A percentile compares a stretch with the other conserved stretches of the same genome.
phyloP scores from a whole-genome alignment of 495 filamentous ascomycete genomes.

The Aspergillus ellipticus region DNA sequence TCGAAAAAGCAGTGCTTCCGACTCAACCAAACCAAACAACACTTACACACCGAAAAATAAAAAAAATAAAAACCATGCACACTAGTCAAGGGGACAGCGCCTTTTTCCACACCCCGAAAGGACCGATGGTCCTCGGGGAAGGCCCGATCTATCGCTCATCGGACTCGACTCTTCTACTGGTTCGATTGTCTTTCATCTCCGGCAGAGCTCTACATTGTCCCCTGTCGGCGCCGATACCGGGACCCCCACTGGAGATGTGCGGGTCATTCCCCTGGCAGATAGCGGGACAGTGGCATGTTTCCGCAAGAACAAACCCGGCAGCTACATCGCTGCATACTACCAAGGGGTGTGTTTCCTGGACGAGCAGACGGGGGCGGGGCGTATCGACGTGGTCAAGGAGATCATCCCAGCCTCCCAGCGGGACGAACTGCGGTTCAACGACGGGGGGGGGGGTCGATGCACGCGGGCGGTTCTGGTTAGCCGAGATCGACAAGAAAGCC shows the following conservation, averaged over 20 bases:
- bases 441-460: slow-evolving; percentile 27
- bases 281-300: slow-evolving; percentile 23
- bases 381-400: slow-evolving; percentile 21
- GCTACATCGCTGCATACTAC: slow-evolving; percentile 27
- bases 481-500: slow-evolving; percentile 22
- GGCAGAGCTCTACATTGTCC: slow-evolving; percentile 22
- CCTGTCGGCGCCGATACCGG: slow-evolving; percentile 18
- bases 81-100: slow-evolving; percentile 1
- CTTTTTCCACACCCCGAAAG: slow-evolving; percentile 18
- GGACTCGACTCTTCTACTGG: slow-evolving; percentile 27
- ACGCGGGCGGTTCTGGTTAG: slow-evolving; percentile 23
- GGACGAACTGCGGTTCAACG: slow-evolving; percentile 20
- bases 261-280: slow-evolving; percentile 16
- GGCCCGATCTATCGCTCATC: slow-evolving; percentile 22
- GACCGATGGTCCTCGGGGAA: slow-evolving; percentile 26
- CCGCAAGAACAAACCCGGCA: slow-evolving; percentile 20
- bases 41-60: too few relatives aligned
- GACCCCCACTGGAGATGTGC: slow-evolving; percentile 9
- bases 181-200: slow-evolving; percentile 24
- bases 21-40: too few relatives aligned
- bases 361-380: slow-evolving; percentile 20
- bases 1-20: too few relatives aligned
- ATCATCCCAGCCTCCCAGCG: slow-evolving; percentile 23
- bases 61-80: too few relatives aligned
- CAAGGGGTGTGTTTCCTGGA: slow-evolving; percentile 26